Evolutionary conservation across 1,139 yeast species (phyloP).

Genomic region (Yamadazyma jaroonii): DNA sequence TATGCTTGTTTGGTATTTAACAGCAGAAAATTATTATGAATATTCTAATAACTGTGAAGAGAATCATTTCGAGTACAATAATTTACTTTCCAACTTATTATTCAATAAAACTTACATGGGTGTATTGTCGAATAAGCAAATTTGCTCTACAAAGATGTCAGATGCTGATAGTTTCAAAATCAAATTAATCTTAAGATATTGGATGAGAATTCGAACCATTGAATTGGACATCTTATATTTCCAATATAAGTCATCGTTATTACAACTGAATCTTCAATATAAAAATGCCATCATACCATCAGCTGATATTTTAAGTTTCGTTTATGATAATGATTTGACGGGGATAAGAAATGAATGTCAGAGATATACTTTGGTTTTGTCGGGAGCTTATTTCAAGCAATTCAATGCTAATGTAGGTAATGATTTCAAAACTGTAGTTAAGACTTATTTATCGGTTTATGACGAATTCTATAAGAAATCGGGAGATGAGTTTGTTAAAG

Average conservation of each 20-base stretch:
- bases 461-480: neutral
- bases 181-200: constrained; percentile 21
- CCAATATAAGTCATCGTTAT: constrained; percentile 29
- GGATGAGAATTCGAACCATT: constrained; percentile 29
- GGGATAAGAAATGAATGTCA: constrained; percentile 13
- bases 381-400: constrained; percentile 26
- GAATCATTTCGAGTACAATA: constrained; percentile 31
- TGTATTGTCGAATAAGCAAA: constrained; percentile 11
- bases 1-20: constrained; percentile 30
- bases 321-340: constrained; percentile 20
- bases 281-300: constrained; percentile 29
- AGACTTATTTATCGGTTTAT: constrained; percentile 12
- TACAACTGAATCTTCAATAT: constrained; percentile 25
- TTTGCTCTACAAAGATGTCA: constrained; percentile 4
- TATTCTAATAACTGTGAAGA: constrained; percentile 23
- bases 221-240: constrained; percentile 31
- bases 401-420: constrained; percentile 6
- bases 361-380: constrained; percentile 16
- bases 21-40: constrained; percentile 23
- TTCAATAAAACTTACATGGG: constrained; percentile 26
- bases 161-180: constrained; percentile 15
- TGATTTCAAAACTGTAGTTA: constrained; percentile 8
- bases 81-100: constrained; percentile 25
- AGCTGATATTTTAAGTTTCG: constrained; percentile 13
- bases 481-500: neutral